Conservation (phyloP, 805 yeast species). For the Metschnikowia aberdeeniae region DNA sequence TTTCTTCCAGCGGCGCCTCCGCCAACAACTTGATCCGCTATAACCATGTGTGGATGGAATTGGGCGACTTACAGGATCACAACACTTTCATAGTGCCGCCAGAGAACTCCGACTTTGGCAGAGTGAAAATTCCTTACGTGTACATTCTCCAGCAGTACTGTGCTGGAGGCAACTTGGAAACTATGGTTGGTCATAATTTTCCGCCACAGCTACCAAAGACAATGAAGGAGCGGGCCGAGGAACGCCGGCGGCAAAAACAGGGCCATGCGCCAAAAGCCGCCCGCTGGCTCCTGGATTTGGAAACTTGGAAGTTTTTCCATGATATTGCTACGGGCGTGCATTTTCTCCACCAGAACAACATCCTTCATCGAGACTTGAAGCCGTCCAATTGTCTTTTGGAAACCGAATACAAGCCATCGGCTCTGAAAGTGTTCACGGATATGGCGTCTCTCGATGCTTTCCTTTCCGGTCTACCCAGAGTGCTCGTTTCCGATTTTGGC, state of each 20-base stretch:
- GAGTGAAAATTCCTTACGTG: slow-evolving; percentile 57
- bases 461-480: slow-evolving; percentile 49
- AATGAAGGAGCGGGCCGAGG: slow-evolving; percentile 28
- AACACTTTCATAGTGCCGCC: slow-evolving; percentile 22
- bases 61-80: slow-evolving; percentile 51
- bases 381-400: slow-evolving; percentile 81
- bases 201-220: slow-evolving; percentile 20
- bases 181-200: slow-evolving; percentile 36
- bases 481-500: slow-evolving; percentile 84
- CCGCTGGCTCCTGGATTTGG: slow-evolving; percentile 47
- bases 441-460: slow-evolving; percentile 14
- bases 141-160: slow-evolving; percentile 85
- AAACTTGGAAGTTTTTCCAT: slow-evolving; percentile 61
- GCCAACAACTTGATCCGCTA: slow-evolving; percentile 67
- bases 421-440: background rate
- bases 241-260: slow-evolving; percentile 22
- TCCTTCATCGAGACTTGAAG: slow-evolving; percentile 84
- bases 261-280: background rate
- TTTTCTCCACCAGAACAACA: slow-evolving; percentile 68
- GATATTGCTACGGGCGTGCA: slow-evolving; percentile 69
- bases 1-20: slow-evolving; percentile 42
- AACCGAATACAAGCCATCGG: slow-evolving; percentile 20
- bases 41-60: slow-evolving; percentile 90
- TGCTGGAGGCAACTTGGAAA: slow-evolving; percentile 83
- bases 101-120: background rate